Conservation (phyloP, 768 basidiomycete genomes). For the Psilocybe azurescens region DNA sequence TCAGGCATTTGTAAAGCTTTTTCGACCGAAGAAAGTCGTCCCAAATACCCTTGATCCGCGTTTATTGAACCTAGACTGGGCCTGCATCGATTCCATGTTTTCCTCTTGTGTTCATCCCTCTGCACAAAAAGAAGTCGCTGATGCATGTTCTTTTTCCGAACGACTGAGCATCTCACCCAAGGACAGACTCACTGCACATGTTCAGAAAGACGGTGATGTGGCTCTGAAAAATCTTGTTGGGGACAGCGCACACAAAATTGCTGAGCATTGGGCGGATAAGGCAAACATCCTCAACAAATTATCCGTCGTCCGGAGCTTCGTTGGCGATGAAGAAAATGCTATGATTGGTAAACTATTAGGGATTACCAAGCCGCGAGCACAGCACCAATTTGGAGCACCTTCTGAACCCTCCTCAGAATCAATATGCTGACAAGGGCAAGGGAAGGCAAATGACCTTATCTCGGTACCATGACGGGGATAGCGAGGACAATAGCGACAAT, state of each 20-base stretch:
- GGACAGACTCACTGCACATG: constrained; percentile 18
- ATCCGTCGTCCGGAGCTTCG: constrained; percentile 46
- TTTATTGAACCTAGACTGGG: constrained; percentile 70
- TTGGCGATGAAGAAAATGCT: constrained; percentile 40
- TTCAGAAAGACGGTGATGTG: constrained; percentile 46
- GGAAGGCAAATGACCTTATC: constrained; percentile 22
- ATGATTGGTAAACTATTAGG: constrained; percentile 40
- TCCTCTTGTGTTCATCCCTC: constrained; percentile 51
- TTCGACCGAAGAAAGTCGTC: constrained; percentile 75
- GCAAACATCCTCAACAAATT: constrained; percentile 50
- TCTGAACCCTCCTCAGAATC: constrained; percentile 6
- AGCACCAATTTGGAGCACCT: background rate
- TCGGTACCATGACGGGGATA: constrained; percentile 28
- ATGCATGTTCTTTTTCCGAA: constrained; percentile 1
- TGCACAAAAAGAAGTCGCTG: constrained; percentile 2
- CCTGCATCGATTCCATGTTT: constrained; percentile 74
- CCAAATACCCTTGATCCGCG: constrained; percentile 76
- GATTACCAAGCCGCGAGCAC: background rate
- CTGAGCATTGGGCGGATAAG: constrained; percentile 60
- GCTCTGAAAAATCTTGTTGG: constrained; percentile 73
- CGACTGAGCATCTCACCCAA: constrained; percentile 8
- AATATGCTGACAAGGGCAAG: constrained; percentile 17
- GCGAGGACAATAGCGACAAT: constrained; percentile 39
- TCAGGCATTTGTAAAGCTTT: constrained; percentile 77
- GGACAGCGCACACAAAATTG: constrained; percentile 49